phyloP scores from a whole-genome alignment of 768 basidiomycete species.

The Thelephora ganbajun region DNA sequence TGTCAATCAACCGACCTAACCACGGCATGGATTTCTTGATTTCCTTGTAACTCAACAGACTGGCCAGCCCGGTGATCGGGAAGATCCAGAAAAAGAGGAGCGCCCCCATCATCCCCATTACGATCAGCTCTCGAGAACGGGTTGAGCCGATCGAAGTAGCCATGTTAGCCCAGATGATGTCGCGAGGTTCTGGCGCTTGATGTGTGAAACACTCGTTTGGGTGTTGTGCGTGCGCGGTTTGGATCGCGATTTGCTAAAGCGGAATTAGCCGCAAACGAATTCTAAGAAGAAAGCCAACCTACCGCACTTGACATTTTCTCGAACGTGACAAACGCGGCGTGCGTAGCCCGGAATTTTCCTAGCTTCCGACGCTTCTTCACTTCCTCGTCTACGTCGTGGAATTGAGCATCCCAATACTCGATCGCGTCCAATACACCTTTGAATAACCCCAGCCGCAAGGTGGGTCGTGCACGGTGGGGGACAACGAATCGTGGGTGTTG shows the following conservation, averaged over 20 bases:
- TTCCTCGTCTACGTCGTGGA: constrained; percentile 68
- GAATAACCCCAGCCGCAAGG: constrained; percentile 63
- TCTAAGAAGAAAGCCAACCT: constrained; percentile 16
- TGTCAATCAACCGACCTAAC: constrained; percentile 75
- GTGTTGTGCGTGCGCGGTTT: constrained; percentile 62
- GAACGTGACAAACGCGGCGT: constrained; percentile 89
- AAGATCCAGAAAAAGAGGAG: constrained; percentile 87
- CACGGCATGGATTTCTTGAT: constrained; percentile 86
- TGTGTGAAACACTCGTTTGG: constrained; percentile 54
- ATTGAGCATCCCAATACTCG: constrained; percentile 72
- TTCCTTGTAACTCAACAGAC: constrained; percentile 82
- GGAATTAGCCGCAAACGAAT: background rate
- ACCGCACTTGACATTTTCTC: constrained; percentile 91
- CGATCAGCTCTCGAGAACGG: constrained; percentile 56
- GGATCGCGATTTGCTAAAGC: constrained; percentile 72
- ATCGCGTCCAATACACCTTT: constrained; percentile 73
- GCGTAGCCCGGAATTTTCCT: constrained; percentile 71
- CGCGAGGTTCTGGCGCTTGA: constrained; percentile 85
- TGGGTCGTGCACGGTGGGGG: constrained; percentile 66
- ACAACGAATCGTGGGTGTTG: constrained; percentile 47
- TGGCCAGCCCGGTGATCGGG: constrained; percentile 78
- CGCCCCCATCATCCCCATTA: constrained; percentile 51
- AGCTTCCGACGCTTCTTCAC: constrained; percentile 59
- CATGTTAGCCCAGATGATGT: constrained; percentile 92
- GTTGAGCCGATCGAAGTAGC: constrained; percentile 43